Evolutionary conservation across 2,329 filamentous ascomycete species (phyloP), one percentile per base, ranked within the genome.

Genomic region (Emydomyces testavorans): DNA sequence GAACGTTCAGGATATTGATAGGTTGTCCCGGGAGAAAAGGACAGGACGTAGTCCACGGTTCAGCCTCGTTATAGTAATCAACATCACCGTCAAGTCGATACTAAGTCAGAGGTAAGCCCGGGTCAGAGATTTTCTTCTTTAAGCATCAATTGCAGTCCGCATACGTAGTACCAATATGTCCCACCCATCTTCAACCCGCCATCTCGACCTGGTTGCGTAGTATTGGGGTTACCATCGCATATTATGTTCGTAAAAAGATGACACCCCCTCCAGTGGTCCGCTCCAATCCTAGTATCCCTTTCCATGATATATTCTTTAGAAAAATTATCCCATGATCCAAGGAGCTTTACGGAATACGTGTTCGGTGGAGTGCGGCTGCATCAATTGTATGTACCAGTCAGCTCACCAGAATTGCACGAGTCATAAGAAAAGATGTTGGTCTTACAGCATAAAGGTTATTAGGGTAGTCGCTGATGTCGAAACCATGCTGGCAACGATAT

Each of bases 321-420:
- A 68, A 95, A 95, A 70, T 94, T 94, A 70, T 95, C 89, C 90
- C 90, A 96, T 54, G 88, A 94, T 53, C 90, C 90, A 57, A 92
- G 74, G 38, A 95, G 75, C 60, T 85, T 80, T 55, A 95, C 85
- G 37, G 82, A 82, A 53, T 64, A 56, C 40, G 67, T 62, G 32
- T 65, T 60, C 28, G 67, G 63, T 41, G 63, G 61, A 51, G 67
- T 67, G 36, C 58, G 58, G 50, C 61, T 64, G 51, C 26, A 23
- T 50, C 16, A 3, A 39, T 29, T 16, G 23, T 18, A 21, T 1
- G 4, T 16, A 37, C n/a, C 6, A 46, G 58, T 57, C 52, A 62
- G 58, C 46, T 11, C 20, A 36, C 46, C 40, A 43, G 3, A 20
- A 11, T 29, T 29, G n/a, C 23, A 23, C 45, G 13, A 24, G 44